Evolutionary conservation across 768 basidiomycete genomes (phyloP).

Genomic region (Boletus subcaerulescens): DNA sequence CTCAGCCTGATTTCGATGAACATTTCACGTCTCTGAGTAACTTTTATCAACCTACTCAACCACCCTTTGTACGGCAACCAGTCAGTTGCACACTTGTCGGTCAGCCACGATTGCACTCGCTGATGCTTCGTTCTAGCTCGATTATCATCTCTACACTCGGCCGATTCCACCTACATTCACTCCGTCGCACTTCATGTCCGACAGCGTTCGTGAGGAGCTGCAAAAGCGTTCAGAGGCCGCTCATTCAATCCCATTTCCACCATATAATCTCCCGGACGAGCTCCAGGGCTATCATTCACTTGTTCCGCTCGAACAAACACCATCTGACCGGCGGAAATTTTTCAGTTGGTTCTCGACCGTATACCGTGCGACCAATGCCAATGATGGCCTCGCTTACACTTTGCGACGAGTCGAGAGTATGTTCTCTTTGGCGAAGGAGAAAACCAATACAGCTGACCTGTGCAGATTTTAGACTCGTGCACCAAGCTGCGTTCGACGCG

Average conservation of each 20-base stretch:
- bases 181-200: conserved; percentile 81
- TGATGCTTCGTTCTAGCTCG: conserved; percentile 49
- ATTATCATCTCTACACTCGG: conserved; percentile 90
- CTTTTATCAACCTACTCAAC: conserved; percentile 42
- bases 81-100: conserved; percentile 38
- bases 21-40: conserved; percentile 19
- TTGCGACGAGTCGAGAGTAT: conserved; percentile 86
- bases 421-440: conserved; percentile 1
- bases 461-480: conserved; percentile 77
- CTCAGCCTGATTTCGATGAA: conserved; percentile 34
- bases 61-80: conserved; percentile 63
- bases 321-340: conserved; percentile 64
- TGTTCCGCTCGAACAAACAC: conserved; percentile 65
- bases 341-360: conserved; percentile 81
- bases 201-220: conserved; percentile 62
- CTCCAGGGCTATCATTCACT: conserved; percentile 89
- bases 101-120: neutral
- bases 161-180: conserved; percentile 56
- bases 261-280: conserved; percentile 74
- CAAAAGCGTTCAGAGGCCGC: conserved; percentile 46
- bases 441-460: conserved; percentile 1
- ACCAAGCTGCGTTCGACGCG: conserved; percentile 75
- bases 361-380: conserved; percentile 75
- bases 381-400: conserved; percentile 75
- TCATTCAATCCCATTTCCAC: conserved; percentile 36